These are phyloP conservation scores for Plasmodium inui DNA, from an alignment of 169 alveolate genomes.

Conservation along the genomic window DNA sequence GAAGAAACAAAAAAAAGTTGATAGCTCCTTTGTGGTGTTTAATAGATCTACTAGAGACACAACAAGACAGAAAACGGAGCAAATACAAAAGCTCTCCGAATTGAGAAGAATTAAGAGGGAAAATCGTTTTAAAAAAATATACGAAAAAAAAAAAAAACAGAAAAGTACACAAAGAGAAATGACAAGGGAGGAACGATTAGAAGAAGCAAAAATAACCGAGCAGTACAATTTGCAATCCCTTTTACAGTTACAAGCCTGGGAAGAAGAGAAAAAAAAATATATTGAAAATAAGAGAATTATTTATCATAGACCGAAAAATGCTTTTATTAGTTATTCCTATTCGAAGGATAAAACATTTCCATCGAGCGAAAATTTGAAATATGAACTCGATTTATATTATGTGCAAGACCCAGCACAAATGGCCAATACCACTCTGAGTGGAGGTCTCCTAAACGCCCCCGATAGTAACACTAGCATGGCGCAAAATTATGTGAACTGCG, in stretches of 20 bases:
- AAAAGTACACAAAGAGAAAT: slow-evolving; percentile 62
- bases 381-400: slow-evolving; percentile 29
- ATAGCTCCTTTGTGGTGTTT: slow-evolving; percentile 2
- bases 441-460: not conserved
- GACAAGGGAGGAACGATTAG: slow-evolving; percentile 89
- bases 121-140: slow-evolving; percentile 62
- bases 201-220: slow-evolving; percentile 85
- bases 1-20: slow-evolving; percentile 32
- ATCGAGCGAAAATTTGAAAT: slow-evolving; percentile 42
- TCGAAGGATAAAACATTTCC: slow-evolving; percentile 54
- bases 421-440: not conserved
- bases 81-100: slow-evolving; percentile 60
- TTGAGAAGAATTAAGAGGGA: slow-evolving; percentile 74
- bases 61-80: slow-evolving; percentile 66
- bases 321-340: slow-evolving; percentile 67
- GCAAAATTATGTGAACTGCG: not conserved
- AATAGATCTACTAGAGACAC: slow-evolving; percentile 73
- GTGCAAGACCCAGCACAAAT: not conserved
- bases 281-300: slow-evolving; percentile 38
- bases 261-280: slow-evolving; percentile 77
- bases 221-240: slow-evolving; percentile 84
- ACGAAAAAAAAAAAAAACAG: slow-evolving; percentile 50
- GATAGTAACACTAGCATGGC: not conserved
- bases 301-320: slow-evolving; percentile 51
- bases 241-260: slow-evolving; percentile 84